Evolutionary conservation across 768 basidiomycete species (phyloP).

Genomic region (Phylloporus sp.): DNA sequence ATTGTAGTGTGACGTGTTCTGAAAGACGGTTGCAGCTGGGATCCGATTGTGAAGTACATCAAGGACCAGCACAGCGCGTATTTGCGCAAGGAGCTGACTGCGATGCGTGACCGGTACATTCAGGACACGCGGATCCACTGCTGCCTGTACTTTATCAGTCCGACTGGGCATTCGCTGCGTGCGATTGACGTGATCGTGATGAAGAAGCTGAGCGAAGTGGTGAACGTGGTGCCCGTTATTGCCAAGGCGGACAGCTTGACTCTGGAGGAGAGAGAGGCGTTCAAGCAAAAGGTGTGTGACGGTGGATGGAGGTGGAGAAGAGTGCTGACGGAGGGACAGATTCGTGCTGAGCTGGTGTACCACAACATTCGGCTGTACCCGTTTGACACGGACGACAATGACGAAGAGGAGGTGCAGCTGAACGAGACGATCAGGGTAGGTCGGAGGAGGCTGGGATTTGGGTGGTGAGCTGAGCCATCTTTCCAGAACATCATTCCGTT

Average conservation of each 20-base stretch:
- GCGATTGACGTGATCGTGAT: slow-evolving; percentile 98
- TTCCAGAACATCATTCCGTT: slow-evolving; percentile 88
- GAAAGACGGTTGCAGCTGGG: slow-evolving; percentile 64
- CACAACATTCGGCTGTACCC: slow-evolving; percentile 95
- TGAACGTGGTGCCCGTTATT: slow-evolving; percentile 99
- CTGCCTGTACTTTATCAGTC: slow-evolving; percentile 97
- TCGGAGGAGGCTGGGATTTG: slow-evolving; percentile 3
- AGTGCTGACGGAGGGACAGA: slow-evolving; percentile 43
- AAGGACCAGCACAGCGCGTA: slow-evolving; percentile 99
- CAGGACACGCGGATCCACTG: slow-evolving; percentile 99
- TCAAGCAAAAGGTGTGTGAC: slow-evolving; percentile 78
- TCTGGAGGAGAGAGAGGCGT: slow-evolving; percentile 83
- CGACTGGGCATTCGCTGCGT: slow-evolving; percentile 94
- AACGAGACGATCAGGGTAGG: slow-evolving; percentile 88
- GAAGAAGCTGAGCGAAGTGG: slow-evolving; percentile 98
- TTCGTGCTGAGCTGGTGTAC: slow-evolving; percentile 87
- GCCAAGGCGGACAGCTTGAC: slow-evolving; percentile 96
- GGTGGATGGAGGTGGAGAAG: not conserved
- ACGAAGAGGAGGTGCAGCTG: slow-evolving; percentile 85
- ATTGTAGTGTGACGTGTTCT: not conserved
- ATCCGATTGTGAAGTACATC: slow-evolving; percentile 98
- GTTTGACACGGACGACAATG: slow-evolving; percentile 93
- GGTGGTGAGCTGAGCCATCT: not conserved
- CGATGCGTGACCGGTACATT: slow-evolving; percentile 97
- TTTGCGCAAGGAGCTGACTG: slow-evolving; percentile 97